phyloP scores from a whole-genome alignment of 306 rosid species.

The Dalbergia cochinchinensis region DNA sequence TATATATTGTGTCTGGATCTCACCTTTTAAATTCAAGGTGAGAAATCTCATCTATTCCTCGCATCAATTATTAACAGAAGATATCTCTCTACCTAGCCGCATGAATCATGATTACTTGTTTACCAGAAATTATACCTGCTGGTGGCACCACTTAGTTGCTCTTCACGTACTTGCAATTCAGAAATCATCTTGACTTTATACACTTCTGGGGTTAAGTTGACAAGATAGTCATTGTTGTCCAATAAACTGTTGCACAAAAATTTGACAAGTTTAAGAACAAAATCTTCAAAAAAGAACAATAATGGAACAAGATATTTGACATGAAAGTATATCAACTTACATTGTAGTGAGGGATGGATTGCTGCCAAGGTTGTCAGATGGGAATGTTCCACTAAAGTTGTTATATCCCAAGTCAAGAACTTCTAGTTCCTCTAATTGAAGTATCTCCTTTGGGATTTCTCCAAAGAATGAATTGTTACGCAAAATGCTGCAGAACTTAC shows the following conservation, averaged over 20 bases:
- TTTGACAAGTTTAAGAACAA: constrained; percentile 6
- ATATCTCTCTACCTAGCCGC: background rate
- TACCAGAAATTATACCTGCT: constrained; percentile 52
- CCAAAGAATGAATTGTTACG: constrained; percentile 77
- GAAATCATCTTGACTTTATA: constrained; percentile 52
- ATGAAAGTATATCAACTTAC: constrained; percentile 50
- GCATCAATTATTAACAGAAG: background rate
- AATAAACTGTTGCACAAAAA: constrained; percentile 61
- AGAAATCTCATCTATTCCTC: too few relatives aligned
- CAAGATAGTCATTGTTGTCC: constrained; percentile 67
- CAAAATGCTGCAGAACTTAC: constrained; percentile 55
- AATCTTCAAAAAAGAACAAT: background rate
- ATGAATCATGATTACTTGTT: constrained; percentile 6
- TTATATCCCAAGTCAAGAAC: constrained; percentile 77
- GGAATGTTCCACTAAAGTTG: constrained; percentile 72
- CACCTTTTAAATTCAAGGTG: too few relatives aligned
- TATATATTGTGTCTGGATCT: too few relatives aligned
- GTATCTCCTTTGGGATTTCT: constrained; percentile 62
- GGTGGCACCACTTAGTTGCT: constrained; percentile 45
- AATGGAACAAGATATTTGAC: background rate
- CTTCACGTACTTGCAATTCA: constrained; percentile 54
- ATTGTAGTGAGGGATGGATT: constrained; percentile 60
- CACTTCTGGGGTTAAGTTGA: constrained; percentile 51
- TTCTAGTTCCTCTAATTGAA: constrained; percentile 63
- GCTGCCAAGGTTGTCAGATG: constrained; percentile 50